A percentile compares a stretch with the other conserved stretches of the same genome.
Evolutionary conservation across 208 protist genomes (phyloP).

Genomic region (Naegleria gruberi): DNA sequence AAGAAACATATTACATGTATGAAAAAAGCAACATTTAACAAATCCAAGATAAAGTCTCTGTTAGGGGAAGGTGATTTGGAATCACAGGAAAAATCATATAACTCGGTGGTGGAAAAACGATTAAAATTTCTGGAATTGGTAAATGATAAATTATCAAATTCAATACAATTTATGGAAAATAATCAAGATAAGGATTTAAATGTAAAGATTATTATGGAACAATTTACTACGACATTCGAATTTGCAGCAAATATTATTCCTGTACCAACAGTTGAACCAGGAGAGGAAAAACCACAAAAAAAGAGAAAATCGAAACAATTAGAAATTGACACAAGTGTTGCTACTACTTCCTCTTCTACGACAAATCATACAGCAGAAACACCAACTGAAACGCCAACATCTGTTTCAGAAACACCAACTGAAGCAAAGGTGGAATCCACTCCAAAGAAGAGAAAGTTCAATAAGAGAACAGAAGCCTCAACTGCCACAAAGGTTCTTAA

Average conservation of each 20-base stretch:
- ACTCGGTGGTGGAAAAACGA: too few species aligned
- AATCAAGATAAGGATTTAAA: neutral
- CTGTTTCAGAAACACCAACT: neutral
- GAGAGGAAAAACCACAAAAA: neutral
- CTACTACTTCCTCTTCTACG: neutral
- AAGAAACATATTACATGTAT: too few species aligned
- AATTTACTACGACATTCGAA: neutral
- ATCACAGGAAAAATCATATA: too few species aligned
- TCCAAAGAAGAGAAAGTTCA: neutral
- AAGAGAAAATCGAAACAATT: neutral
- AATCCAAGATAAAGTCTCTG: too few species aligned
- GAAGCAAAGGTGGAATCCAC: too few species aligned
- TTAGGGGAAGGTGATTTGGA: too few species aligned
- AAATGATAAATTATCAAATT: neutral
- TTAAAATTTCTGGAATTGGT: neutral
- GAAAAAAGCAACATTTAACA: too few species aligned
- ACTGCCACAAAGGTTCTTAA: neutral
- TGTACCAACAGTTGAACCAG: neutral
- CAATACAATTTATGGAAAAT: neutral
- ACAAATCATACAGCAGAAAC: neutral
- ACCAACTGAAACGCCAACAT: neutral
- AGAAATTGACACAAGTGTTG: neutral
- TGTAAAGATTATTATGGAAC: neutral
- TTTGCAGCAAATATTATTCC: too few species aligned
- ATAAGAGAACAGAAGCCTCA: neutral